Conservation (phyloP, 2,329 filamentous ascomycete species). For the Botryotinia convoluta region DNA sequence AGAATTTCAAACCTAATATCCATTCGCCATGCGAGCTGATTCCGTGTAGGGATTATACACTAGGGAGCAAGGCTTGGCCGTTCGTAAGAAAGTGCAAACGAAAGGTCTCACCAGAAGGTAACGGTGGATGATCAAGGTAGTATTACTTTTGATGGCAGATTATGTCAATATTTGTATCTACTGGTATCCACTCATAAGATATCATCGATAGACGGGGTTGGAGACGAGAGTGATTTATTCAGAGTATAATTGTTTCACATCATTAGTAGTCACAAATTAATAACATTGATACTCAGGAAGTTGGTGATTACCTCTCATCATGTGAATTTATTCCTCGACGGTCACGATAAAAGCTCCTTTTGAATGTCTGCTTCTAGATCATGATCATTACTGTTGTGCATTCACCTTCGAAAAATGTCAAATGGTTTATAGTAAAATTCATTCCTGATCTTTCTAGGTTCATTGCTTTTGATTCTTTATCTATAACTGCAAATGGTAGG, state of each 20-base stretch:
- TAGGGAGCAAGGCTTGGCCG: conserved; percentile 26
- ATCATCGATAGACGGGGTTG: background rate
- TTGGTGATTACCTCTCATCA: no score
- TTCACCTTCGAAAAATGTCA: no score
- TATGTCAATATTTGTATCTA: background rate
- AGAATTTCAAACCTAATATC: conserved; percentile 12
- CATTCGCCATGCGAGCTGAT: conserved; percentile 19
- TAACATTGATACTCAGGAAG: background rate
- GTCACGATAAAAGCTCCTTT: background rate
- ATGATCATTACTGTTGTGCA: no score
- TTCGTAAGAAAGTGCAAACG: conserved; percentile 26
- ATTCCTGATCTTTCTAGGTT: background rate
- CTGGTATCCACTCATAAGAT: background rate
- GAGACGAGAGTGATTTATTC: background rate
- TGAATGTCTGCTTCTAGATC: background rate
- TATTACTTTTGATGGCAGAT: background rate
- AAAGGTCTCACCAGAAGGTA: conserved; percentile 1
- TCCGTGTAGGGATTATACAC: conserved; percentile 18
- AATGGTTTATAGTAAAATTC: background rate
- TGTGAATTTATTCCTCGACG: background rate
- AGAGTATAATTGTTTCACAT: background rate
- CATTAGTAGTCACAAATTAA: background rate
- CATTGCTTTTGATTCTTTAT: background rate
- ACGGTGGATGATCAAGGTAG: background rate
- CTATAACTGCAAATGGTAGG: background rate